A percentile compares a stretch with the other conserved stretches of the same genome.
Conservation (phyloP, 768 basidiomycete species). For the Trametes maxima region DNA sequence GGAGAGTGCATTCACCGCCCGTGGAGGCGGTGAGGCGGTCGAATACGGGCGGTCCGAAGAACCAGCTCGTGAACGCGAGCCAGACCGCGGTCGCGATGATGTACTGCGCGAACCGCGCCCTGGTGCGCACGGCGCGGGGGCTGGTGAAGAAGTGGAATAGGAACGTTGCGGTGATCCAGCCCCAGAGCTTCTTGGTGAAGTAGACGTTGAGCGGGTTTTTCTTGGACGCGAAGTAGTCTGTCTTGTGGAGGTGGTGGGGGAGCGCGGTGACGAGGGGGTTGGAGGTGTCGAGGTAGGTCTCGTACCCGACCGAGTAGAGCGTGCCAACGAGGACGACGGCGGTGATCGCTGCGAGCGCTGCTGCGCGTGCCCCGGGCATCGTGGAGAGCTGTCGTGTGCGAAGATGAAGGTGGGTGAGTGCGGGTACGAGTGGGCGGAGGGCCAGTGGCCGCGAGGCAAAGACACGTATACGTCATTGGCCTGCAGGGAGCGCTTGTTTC, state of each 20-base stretch:
- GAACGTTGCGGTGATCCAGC: conserved; percentile 79
- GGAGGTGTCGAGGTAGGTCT: conserved; percentile 85
- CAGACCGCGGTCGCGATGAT: conserved; percentile 62
- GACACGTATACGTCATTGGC: background rate
- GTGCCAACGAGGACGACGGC: conserved; percentile 61
- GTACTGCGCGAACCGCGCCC: conserved; percentile 54
- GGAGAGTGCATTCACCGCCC: conserved; percentile 78
- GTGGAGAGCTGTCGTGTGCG: background rate
- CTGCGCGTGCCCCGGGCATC: conserved; percentile 22
- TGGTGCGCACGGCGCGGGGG: conserved; percentile 46
- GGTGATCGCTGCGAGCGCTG: conserved; percentile 45
- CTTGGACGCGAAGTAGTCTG: conserved; percentile 81
- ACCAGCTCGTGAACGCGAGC: conserved; percentile 81
- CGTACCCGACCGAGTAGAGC: conserved; percentile 59
- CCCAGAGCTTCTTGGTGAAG: conserved; percentile 93
- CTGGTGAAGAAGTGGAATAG: conserved; percentile 59
- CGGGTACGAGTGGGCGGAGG: background rate
- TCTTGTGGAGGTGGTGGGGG: conserved; percentile 62
- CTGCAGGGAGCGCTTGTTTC: too few relatives aligned
- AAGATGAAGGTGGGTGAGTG: background rate
- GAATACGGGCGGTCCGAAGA: conserved; percentile 81
- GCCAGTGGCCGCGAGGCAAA: background rate
- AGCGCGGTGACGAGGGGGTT: conserved; percentile 68
- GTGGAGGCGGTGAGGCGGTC: conserved; percentile 64
- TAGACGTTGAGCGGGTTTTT: conserved; percentile 77